phyloP scores from a whole-genome alignment of 2,329 filamentous ascomycete genomes.

The Fusarium temperatum region DNA sequence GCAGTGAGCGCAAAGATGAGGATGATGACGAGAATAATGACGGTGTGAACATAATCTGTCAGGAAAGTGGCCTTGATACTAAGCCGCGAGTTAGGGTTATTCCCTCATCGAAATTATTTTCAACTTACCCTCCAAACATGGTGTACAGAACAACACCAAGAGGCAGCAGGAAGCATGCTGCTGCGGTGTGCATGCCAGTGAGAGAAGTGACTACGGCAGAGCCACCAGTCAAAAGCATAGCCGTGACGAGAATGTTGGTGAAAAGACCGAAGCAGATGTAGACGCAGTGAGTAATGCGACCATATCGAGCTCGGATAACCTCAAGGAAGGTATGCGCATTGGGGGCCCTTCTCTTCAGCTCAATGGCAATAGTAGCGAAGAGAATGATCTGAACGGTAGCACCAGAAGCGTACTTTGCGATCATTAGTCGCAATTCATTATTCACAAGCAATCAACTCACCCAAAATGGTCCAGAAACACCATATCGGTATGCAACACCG shows the following conservation, averaged over 20 bases:
- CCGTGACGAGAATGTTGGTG: conserved; percentile 87
- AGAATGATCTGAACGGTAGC: conserved; percentile 88
- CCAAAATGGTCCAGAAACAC: conserved; percentile 68
- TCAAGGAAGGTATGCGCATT: conserved; percentile 90
- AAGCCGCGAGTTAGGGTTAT: not conserved
- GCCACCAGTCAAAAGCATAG: conserved; percentile 88
- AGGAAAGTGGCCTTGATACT: conserved; percentile 87
- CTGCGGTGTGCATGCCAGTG: conserved; percentile 67
- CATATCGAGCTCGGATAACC: conserved; percentile 83
- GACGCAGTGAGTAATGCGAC: conserved; percentile 70
- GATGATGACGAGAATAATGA: conserved; percentile 86
- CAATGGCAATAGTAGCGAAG: conserved; percentile 90
- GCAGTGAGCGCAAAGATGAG: conserved; percentile 85
- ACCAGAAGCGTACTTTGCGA: conserved; percentile 59
- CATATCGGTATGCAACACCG: conserved; percentile 84
- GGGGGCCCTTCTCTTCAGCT: conserved; percentile 85
- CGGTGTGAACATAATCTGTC: conserved; percentile 84
- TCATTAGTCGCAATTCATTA: not conserved
- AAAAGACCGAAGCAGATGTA: conserved; percentile 85
- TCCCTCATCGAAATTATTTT: rapidly evolving
- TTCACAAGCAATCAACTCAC: not conserved
- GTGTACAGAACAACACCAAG: conserved; percentile 79
- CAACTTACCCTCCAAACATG: conserved; percentile 62
- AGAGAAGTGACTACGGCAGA: conserved; percentile 62
- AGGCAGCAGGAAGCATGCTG: conserved; percentile 85